Conservation (phyloP, 2,329 filamentous ascomycete species). For the Aspergillus spinulosporus region DNA sequence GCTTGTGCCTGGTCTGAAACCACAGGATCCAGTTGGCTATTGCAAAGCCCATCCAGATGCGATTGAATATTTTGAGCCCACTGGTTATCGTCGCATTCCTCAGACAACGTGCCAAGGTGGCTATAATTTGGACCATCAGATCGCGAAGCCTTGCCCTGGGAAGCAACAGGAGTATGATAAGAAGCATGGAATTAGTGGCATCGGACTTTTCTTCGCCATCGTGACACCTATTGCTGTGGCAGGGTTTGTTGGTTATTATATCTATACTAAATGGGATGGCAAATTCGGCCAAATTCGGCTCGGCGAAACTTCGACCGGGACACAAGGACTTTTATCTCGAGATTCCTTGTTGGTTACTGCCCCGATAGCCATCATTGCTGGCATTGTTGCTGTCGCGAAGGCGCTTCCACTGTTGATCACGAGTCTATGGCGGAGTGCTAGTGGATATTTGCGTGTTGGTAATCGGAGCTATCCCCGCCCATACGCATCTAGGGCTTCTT, state of each 20-base stretch:
- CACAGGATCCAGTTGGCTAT: conserved; percentile 59
- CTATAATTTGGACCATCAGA: conserved; percentile 68
- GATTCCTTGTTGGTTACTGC: conserved; percentile 78
- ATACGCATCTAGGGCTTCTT: conserved; percentile 86
- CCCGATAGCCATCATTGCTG: conserved; percentile 76
- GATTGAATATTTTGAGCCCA: conserved; percentile 79
- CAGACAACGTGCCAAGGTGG: conserved; percentile 84
- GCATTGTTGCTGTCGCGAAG: conserved; percentile 72
- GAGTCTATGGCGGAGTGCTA: conserved; percentile 69
- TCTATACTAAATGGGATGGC: conserved; percentile 79
- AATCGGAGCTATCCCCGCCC: conserved; percentile 59
- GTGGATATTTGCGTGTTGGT: conserved; percentile 52
- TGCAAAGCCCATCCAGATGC: conserved; percentile 66
- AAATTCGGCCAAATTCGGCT: conserved; percentile 92
- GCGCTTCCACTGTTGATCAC: conserved; percentile 70
- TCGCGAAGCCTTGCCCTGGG: conserved; percentile 67
- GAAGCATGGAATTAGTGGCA: conserved; percentile 68
- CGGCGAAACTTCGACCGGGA: conserved; percentile 59
- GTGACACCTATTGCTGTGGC: conserved; percentile 72
- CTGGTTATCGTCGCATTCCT: conserved; percentile 85
- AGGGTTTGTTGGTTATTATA: conserved; percentile 74
- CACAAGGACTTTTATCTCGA: conserved; percentile 57
- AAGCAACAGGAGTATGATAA: conserved; percentile 80
- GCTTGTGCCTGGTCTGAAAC: conserved; percentile 71
- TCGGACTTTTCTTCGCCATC: conserved; percentile 82